Evolutionary conservation across 2,329 filamentous ascomycete species (phyloP).

Genomic region (Fusarium gaditjirri): DNA sequence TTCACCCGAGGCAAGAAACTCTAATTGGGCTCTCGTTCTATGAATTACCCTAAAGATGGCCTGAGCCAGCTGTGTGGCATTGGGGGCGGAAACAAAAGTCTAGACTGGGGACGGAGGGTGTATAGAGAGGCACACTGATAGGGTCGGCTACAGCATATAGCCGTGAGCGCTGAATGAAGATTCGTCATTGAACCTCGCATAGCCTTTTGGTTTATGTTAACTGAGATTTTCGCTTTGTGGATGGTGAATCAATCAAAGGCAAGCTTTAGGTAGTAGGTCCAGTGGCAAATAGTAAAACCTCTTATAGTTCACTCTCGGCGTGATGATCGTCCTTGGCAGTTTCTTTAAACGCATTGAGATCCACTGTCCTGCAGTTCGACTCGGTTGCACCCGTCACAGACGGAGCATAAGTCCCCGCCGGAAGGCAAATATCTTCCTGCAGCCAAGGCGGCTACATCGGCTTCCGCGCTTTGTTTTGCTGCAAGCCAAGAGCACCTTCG

Average conservation of each 20-base stretch:
- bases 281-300: neutral
- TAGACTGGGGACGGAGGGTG: too few species aligned
- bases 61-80: neutral
- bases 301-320: neutral
- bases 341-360: neutral
- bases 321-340: neutral
- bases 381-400: neutral
- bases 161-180: rapidly evolving
- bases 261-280: neutral
- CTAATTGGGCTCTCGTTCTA: rapidly evolving
- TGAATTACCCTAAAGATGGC: neutral
- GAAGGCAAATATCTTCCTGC: neutral
- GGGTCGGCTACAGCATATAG: neutral
- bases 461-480: neutral
- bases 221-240: neutral
- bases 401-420: neutral
- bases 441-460: neutral
- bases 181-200: neutral
- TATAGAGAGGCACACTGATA: neutral
- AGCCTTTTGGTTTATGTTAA: neutral
- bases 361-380: neutral
- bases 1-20: rapidly evolving
- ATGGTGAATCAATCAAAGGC: neutral
- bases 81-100: neutral
- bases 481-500: neutral